These are phyloP conservation scores for Cladosporium phlei DNA, from an alignment of 2,329 filamentous ascomycete genomes.

Conservation along the genomic window DNA sequence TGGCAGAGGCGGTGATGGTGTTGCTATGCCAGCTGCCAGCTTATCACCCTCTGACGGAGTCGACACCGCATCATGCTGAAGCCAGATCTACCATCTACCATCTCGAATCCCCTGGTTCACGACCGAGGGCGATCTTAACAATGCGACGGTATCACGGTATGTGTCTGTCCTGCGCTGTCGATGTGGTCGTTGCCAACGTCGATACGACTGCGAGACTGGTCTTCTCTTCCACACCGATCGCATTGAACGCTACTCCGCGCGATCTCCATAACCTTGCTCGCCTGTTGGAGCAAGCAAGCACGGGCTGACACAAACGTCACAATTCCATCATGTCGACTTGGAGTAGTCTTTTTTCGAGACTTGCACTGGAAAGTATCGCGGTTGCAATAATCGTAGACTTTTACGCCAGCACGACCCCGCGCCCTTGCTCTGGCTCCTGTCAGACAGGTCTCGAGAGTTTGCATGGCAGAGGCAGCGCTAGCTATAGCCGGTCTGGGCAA, in stretches of 20 bases:
- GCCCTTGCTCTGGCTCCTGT: background rate
- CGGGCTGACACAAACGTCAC: slow-evolving; percentile 4
- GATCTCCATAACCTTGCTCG: slow-evolving; percentile 13
- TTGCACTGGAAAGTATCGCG: slow-evolving; percentile 1
- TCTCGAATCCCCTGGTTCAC: slow-evolving; percentile 6
- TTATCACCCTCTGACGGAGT: background rate
- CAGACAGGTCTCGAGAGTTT: background rate
- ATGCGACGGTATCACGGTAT: background rate
- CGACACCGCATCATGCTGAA: background rate
- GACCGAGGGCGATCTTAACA: slow-evolving; percentile 10
- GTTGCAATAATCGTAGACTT: background rate
- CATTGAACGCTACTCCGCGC: slow-evolving; percentile 8
- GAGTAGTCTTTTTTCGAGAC: background rate
- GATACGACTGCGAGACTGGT: background rate
- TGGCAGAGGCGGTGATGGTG: background rate
- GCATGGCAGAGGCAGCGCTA: background rate
- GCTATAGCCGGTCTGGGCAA: background rate
- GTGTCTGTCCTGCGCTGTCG: background rate
- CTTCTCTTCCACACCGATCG: background rate
- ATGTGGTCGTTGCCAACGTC: no score
- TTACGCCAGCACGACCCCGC: background rate
- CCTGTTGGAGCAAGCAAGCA: background rate
- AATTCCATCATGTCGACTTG: background rate
- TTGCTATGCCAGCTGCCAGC: slow-evolving; percentile 4
- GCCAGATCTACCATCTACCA: slow-evolving; percentile 5